Evolutionary conservation across 108 stramenopile genomes (phyloP), one percentile per base, ranked within the genome.

Genomic region (Cylindrotheca fusiformis): DNA sequence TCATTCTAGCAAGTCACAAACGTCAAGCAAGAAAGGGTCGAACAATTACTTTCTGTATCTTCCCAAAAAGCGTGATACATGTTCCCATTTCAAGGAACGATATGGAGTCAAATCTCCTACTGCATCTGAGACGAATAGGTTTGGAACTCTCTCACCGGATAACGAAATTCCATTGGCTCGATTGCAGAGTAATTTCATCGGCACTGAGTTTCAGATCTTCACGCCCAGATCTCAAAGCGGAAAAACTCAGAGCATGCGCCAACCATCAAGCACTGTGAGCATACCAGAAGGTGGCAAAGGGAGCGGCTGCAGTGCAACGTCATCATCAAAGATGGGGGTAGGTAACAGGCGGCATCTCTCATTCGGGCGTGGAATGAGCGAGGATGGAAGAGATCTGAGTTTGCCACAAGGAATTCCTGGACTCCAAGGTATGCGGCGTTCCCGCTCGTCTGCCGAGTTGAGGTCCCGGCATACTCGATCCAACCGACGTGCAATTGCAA

Each of bases 181-280:
- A 31, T 55, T 93, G 3, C 88, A 90, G 63, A 84, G 86, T 51
- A 93, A 93, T 55, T 88, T 90, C 32, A 80, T 86, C 52, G 92
- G 92, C 0, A 93, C 88, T 6, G 92, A 93, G 60, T 93, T 93
- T 60, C 88, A 93, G 61, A 86, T 93, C 1, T 90, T 83, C 48
- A 68, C 76, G 17, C 71, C 76, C 8, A 47, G 20, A 46, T 6
- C 33, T 19, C 52, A 10, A 3, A 54, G 27, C 21, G 14, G 36
- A 6, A 41, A 41, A 41, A 41, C 10, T 14, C 6, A 14, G 36
- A 41, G 36, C 10, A 41, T n/a, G n/a, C n/a, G n/a, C n/a, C n/a
- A n/a, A n/a, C n/a, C n/a, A n/a, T n/a, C n/a, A n/a, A n/a, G n/a
- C n/a, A n/a, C n/a, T n/a, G n/a, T n/a, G n/a, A n/a, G n/a, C n/a